A percentile compares a stretch with the other conserved stretches of the same genome.
These are phyloP conservation scores for Leishmania gerbilli DNA, from an alignment of 208 protist genomes.

Conservation along the genomic window DNA sequence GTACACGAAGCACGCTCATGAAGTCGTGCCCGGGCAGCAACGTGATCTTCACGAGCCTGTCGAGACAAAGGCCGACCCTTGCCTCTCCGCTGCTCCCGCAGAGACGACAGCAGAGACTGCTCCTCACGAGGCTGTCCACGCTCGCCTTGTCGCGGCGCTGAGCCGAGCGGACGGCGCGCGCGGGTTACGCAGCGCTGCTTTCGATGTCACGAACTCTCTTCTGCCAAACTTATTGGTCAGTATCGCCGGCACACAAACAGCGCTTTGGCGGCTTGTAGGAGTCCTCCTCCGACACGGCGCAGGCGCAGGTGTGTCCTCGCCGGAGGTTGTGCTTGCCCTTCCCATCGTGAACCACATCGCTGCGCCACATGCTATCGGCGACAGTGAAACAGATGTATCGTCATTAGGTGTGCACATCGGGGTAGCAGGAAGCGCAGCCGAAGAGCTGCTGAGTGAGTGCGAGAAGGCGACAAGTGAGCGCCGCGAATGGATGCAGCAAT, in stretches of 20 bases:
- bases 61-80: neutral
- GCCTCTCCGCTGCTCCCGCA: neutral
- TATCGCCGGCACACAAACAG: neutral
- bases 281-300: conserved; percentile 1
- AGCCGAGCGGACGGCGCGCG: neutral
- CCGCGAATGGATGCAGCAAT: neutral
- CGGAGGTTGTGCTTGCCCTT: neutral
- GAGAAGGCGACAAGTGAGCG: neutral
- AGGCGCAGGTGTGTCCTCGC: neutral
- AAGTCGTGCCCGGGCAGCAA: neutral
- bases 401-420: neutral
- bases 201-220: neutral
- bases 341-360: neutral
- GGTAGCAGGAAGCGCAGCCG: neutral
- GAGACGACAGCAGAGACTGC: neutral
- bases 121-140: neutral
- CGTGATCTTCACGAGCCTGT: neutral
- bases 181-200: neutral
- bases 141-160: neutral
- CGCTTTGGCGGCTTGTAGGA: neutral
- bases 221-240: neutral
- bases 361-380: neutral
- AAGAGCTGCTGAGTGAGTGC: neutral
- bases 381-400: neutral
- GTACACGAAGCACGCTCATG: neutral